Conservation (phyloP, 2,329 filamentous ascomycete species). For the Penicillium nordicum region DNA sequence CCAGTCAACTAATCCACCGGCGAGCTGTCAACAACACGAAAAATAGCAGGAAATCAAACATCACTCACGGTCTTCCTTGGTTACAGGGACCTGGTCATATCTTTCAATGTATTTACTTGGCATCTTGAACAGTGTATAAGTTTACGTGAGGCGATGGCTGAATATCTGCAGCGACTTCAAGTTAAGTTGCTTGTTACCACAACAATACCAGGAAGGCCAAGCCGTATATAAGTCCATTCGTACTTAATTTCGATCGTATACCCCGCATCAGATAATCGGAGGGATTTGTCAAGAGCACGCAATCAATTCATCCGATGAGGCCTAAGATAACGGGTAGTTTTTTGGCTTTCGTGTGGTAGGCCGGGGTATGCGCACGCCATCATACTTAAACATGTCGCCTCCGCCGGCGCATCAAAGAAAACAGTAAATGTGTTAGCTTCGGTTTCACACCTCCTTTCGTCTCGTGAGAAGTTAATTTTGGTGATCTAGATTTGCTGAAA, state of each 20-base stretch:
- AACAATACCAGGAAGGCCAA: background rate
- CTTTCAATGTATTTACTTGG: conserved; percentile 32
- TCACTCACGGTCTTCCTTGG: conserved; percentile 39
- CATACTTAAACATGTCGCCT: conserved; percentile 15
- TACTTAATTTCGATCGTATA: background rate
- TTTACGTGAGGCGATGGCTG: background rate
- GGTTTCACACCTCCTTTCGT: background rate
- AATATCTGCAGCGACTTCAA: background rate
- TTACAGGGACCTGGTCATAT: conserved; percentile 49
- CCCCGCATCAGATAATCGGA: conserved; percentile 6
- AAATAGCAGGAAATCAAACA: background rate
- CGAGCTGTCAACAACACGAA: conserved; percentile 13
- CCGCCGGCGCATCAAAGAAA: background rate
- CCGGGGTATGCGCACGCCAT: conserved; percentile 24
- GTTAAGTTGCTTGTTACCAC: background rate
- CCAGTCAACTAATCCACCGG: conserved; percentile 43
- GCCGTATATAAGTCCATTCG: background rate
- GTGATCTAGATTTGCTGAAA: background rate
- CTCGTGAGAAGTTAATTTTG: background rate
- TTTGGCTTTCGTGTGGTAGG: conserved; percentile 1
- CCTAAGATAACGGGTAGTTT: conserved; percentile 9
- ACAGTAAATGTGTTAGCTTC: background rate
- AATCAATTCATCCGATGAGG: conserved; percentile 15
- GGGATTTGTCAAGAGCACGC: conserved; percentile 23
- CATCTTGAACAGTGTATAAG: conserved; percentile 13